Conservation (phyloP, 2,329 filamentous ascomycete genomes). For the Meredithiella fracta region DNA sequence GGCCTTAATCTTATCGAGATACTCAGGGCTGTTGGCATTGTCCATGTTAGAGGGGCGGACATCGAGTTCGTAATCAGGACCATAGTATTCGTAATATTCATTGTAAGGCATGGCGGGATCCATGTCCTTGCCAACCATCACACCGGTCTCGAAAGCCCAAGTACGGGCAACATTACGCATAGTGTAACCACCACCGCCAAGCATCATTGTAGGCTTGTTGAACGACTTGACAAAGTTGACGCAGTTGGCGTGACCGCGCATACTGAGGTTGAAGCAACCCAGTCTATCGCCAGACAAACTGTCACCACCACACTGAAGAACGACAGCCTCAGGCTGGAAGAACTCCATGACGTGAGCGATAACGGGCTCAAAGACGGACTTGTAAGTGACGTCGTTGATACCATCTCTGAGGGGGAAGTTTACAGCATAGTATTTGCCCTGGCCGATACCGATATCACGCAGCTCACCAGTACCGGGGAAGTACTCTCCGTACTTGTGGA, state of each 20-base stretch:
- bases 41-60: constrained; percentile 79
- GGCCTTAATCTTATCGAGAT: constrained; percentile 66
- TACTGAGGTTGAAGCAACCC: constrained; percentile 94
- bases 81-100: constrained; percentile 93
- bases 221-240: constrained; percentile 83
- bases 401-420: constrained; percentile 87
- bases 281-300: constrained; percentile 85
- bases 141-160: constrained; percentile 92
- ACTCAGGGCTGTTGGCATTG: constrained; percentile 72
- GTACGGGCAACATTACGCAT: constrained; percentile 92
- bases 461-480: constrained; percentile 86
- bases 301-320: constrained; percentile 91
- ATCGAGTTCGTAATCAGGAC: constrained; percentile 77
- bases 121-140: constrained; percentile 71
- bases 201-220: constrained; percentile 69
- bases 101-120: constrained; percentile 77
- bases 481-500: constrained; percentile 95
- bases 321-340: constrained; percentile 80
- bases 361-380: constrained; percentile 79
- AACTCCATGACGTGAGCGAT: constrained; percentile 74
- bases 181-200: constrained; percentile 92
- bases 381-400: constrained; percentile 79
- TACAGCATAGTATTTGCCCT: constrained; percentile 76
- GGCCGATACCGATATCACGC: constrained; percentile 70
- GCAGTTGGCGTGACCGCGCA: constrained; percentile 88